A percentile compares a stretch with the other conserved stretches of the same genome.
phyloP scores from a whole-genome alignment of 805 yeast species.

The Candida yuanshanica region DNA sequence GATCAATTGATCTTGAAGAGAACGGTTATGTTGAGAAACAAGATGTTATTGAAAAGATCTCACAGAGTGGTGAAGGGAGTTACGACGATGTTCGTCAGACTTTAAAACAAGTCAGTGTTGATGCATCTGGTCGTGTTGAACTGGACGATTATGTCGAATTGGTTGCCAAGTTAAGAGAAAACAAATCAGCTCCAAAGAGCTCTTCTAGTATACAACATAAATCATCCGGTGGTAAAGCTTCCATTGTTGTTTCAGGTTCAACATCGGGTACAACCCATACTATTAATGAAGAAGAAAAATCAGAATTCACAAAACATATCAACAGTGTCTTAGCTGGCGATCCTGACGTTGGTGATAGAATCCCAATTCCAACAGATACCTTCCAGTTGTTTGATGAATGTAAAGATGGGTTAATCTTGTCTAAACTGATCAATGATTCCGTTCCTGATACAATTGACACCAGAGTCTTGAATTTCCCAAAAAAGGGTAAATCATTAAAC shows the following conservation, averaged over 20 bases:
- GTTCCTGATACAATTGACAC: constrained; percentile 98
- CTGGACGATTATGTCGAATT: constrained; percentile 89
- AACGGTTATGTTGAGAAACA: constrained; percentile 93
- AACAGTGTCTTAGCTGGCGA: constrained; percentile 90
- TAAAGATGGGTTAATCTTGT: constrained; percentile 87
- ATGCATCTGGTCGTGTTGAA: constrained; percentile 96
- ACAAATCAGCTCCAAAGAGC: constrained; percentile 28
- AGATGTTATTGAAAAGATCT: constrained; percentile 77
- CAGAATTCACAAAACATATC: constrained; percentile 94
- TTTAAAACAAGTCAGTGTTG: constrained; percentile 83
- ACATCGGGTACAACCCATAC: constrained; percentile 94
- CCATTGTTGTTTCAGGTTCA: constrained; percentile 78
- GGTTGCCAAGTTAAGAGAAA: constrained; percentile 71
- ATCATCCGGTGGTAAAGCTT: constrained; percentile 57
- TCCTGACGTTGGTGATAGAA: constrained; percentile 69
- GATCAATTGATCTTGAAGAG: constrained; percentile 82
- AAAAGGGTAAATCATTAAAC: constrained; percentile 73
- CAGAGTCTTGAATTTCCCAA: constrained; percentile 89
- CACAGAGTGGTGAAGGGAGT: constrained; percentile 71
- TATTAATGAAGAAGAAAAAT: constrained; percentile 93
- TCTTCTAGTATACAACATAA: constrained; percentile 35
- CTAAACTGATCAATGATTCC: constrained; percentile 92
- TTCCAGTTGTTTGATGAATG: constrained; percentile 97
- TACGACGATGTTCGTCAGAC: constrained; percentile 95
- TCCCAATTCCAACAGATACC: constrained; percentile 90